A percentile compares a stretch with the other conserved stretches of the same genome.
Evolutionary conservation across 805 yeast species (phyloP).

Genomic region (Nakazawaea wickerhamii): DNA sequence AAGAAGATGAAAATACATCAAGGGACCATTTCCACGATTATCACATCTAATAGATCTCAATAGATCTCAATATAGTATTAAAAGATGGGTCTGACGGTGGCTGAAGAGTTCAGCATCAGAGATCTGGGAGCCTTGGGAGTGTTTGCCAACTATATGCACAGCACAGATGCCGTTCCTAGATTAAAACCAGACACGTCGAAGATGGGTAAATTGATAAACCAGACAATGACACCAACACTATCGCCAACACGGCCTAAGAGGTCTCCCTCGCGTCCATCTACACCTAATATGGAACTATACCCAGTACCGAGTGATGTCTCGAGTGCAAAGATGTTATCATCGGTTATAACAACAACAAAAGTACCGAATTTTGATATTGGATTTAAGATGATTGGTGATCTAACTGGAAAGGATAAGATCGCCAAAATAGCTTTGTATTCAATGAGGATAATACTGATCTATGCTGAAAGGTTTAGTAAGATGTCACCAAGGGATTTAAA

Average conservation of each 20-base stretch:
- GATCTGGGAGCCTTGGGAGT: constrained; percentile 12
- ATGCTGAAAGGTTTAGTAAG: constrained; percentile 35
- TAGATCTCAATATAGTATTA: background rate
- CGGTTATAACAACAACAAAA: background rate
- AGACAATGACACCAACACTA: background rate
- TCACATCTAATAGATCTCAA: background rate
- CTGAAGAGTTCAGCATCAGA: background rate
- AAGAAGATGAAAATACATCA: background rate
- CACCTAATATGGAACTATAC: background rate
- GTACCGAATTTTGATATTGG: constrained; percentile 37
- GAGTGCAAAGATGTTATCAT: background rate
- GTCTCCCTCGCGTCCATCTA: constrained; percentile 1
- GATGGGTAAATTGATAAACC: background rate
- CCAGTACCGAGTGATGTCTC: background rate
- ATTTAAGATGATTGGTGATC: constrained; percentile 45
- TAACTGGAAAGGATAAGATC: constrained; percentile 68
- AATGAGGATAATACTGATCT: constrained; percentile 45
- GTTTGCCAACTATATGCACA: constrained; percentile 7
- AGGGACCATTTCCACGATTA: background rate
- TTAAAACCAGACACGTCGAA: background rate
- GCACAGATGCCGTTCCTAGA: constrained; percentile 1
- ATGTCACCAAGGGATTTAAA: constrained; percentile 21
- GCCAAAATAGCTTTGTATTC: constrained; percentile 61
- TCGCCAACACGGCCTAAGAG: background rate
- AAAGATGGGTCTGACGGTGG: background rate